These are phyloP conservation scores for Ustilago loliicola DNA, from an alignment of 1,284 basidiomycete genomes.

Conservation along the genomic window DNA sequence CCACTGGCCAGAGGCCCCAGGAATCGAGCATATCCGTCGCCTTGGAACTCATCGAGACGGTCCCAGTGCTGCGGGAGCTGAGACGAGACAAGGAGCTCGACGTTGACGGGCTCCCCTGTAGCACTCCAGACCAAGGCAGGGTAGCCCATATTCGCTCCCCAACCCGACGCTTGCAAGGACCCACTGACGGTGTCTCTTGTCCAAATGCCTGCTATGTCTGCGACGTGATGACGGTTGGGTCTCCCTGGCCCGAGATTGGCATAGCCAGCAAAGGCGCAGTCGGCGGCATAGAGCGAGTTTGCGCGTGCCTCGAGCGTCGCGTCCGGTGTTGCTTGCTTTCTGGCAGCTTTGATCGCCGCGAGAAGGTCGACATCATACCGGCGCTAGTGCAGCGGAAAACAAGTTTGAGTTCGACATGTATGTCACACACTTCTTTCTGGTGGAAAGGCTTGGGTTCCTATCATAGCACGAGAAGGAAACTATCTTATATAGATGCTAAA, in stretches of 20 bases:
- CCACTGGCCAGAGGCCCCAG: background rate
- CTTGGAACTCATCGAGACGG: conserved; percentile 3
- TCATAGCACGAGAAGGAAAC: too few relatives aligned
- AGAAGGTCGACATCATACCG: background rate
- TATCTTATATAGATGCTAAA: too few relatives aligned
- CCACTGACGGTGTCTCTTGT: background rate
- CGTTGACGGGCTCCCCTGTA: background rate
- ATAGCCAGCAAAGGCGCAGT: conserved; percentile 1
- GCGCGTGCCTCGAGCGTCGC: background rate
- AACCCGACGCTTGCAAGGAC: background rate
- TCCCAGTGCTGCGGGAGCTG: background rate
- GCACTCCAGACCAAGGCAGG: conserved; percentile 1
- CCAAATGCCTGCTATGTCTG: background rate
- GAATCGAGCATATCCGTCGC: background rate
- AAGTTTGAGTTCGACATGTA: background rate
- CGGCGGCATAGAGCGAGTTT: conserved; percentile 3
- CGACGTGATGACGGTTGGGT: conserved; percentile 3
- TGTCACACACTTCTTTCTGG: background rate
- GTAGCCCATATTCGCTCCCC: background rate
- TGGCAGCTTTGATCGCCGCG: background rate
- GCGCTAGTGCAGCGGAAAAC: background rate
- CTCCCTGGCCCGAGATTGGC: background rate
- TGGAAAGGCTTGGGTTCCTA: too few relatives aligned
- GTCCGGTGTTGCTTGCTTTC: background rate
- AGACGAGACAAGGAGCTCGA: background rate